phyloP scores from a whole-genome alignment of 768 basidiomycete species.

The Leccinum boreale region DNA sequence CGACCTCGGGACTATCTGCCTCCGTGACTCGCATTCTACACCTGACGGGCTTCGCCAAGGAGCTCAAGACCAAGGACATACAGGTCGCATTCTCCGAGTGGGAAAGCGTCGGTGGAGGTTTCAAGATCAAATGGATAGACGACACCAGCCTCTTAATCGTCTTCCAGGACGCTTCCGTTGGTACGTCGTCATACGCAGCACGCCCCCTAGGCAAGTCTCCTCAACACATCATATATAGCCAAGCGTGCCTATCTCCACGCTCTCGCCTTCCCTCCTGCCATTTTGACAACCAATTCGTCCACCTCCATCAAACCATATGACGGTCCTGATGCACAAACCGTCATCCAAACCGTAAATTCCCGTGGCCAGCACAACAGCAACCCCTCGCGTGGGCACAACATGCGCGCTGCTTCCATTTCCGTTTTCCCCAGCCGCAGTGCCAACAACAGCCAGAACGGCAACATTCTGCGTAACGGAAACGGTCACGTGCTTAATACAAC shows the following conservation, averaged over 20 bases:
- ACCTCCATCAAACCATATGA: slow-evolving; percentile 88
- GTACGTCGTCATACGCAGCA: slow-evolving; percentile 52
- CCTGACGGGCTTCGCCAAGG: slow-evolving; percentile 88
- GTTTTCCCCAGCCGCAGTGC: slow-evolving; percentile 54
- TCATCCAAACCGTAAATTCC: slow-evolving; percentile 81
- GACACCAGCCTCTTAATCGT: slow-evolving; percentile 95
- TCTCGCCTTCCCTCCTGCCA: slow-evolving; percentile 75
- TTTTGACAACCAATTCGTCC: slow-evolving; percentile 51
- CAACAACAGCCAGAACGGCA: slow-evolving; percentile 36
- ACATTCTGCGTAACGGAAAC: slow-evolving; percentile 26
- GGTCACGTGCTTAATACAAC: slow-evolving; percentile 38
- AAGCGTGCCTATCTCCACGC: slow-evolving; percentile 70
- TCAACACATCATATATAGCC: slow-evolving; percentile 11
- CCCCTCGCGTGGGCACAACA: slow-evolving; percentile 68
- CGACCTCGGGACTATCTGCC: slow-evolving; percentile 82
- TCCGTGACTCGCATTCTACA: slow-evolving; percentile 94
- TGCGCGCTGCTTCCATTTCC: slow-evolving; percentile 65
- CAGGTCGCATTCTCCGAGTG: slow-evolving; percentile 88
- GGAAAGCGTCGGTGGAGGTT: slow-evolving; percentile 83
- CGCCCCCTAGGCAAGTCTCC: neutral
- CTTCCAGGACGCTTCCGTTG: slow-evolving; percentile 84
- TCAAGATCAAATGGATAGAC: slow-evolving; percentile 99
- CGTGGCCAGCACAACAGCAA: slow-evolving; percentile 60
- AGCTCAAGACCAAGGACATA: slow-evolving; percentile 97
- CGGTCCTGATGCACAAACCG: slow-evolving; percentile 84